Percentiles rank a stretch among this genome's conserved stretches.
Conservation (phyloP, 495 filamentous ascomycete genomes). For the Aspergillus hancockii region DNA sequence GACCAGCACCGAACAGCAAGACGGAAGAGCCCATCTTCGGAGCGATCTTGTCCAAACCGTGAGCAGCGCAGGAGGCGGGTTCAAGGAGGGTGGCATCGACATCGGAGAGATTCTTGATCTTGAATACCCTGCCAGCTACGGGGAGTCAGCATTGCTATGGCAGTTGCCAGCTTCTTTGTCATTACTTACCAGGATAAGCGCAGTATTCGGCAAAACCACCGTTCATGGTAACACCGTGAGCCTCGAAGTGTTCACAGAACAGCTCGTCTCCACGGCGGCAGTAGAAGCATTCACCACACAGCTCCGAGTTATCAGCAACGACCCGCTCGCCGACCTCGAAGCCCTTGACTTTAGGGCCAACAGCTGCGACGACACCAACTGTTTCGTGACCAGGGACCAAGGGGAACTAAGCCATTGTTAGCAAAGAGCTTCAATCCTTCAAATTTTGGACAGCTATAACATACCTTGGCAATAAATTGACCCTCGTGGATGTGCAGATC, state of each 20-base stretch:
- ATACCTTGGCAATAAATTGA: slow-evolving; percentile 61
- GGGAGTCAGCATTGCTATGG: slow-evolving; percentile 25
- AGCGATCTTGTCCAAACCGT: slow-evolving; percentile 71
- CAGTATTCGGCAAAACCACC: slow-evolving; percentile 74
- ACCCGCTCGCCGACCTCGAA: slow-evolving; percentile 69
- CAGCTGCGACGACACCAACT: slow-evolving; percentile 54
- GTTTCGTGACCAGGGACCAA: slow-evolving; percentile 54
- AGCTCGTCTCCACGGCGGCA: slow-evolving; percentile 68
- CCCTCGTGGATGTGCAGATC: slow-evolving; percentile 68
- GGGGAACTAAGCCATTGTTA: slow-evolving; percentile 45
- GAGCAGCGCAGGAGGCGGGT: slow-evolving; percentile 69
- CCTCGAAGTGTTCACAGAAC: slow-evolving; percentile 69
- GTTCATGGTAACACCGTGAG: slow-evolving; percentile 64
- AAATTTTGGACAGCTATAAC: slow-evolving; percentile 1
- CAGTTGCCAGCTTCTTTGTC: too few species aligned
- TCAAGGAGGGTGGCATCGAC: slow-evolving; percentile 74
- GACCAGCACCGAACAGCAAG: slow-evolving; percentile 67
- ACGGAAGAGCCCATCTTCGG: slow-evolving; percentile 68
- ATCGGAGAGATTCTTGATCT: slow-evolving; percentile 68
- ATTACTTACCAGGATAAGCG: slow-evolving; percentile 38
- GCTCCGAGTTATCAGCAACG: slow-evolving; percentile 56
- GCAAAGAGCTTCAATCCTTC: neutral
- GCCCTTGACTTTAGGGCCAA: slow-evolving; percentile 60
- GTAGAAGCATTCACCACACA: slow-evolving; percentile 73
- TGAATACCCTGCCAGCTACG: slow-evolving; percentile 65